phyloP scores from a whole-genome alignment of 2,329 filamentous ascomycete genomes.

The Cercospora zeina region DNA sequence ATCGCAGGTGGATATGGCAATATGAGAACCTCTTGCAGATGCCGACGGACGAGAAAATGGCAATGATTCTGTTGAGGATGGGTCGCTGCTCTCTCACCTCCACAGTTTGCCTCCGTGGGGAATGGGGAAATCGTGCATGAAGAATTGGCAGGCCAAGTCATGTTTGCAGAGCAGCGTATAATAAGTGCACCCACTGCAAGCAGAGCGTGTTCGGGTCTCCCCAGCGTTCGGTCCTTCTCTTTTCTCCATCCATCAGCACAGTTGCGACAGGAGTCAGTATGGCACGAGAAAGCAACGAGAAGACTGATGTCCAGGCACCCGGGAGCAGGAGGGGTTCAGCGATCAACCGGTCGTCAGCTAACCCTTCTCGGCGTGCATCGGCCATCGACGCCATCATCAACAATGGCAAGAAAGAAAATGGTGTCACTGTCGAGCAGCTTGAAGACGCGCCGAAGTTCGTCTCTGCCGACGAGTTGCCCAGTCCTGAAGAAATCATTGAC shows the following conservation, averaged over 20 bases:
- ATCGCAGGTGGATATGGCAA: neutral
- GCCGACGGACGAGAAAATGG: neutral
- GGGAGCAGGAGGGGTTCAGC: neutral
- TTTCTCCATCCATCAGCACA: neutral
- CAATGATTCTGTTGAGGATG: neutral
- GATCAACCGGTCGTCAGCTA: neutral
- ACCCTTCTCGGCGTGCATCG: neutral
- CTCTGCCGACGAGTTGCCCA: neutral
- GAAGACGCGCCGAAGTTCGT: neutral
- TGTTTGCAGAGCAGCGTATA: neutral
- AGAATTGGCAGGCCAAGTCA: neutral
- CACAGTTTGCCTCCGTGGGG: neutral
- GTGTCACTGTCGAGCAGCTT: neutral
- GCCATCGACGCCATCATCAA: conserved; percentile 1
- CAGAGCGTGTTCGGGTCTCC: neutral
- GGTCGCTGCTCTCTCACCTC: neutral
- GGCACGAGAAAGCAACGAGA: neutral
- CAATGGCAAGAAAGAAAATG: neutral
- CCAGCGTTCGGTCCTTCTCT: neutral
- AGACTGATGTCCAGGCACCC: neutral
- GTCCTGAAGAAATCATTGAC: neutral
- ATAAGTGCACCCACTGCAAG: neutral
- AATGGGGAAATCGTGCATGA: neutral
- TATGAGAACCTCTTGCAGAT: neutral
- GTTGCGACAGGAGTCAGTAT: neutral